These are phyloP conservation scores for Cicer pinnatifidum DNA, from an alignment of 306 rosid species.

Conservation along the genomic window DNA sequence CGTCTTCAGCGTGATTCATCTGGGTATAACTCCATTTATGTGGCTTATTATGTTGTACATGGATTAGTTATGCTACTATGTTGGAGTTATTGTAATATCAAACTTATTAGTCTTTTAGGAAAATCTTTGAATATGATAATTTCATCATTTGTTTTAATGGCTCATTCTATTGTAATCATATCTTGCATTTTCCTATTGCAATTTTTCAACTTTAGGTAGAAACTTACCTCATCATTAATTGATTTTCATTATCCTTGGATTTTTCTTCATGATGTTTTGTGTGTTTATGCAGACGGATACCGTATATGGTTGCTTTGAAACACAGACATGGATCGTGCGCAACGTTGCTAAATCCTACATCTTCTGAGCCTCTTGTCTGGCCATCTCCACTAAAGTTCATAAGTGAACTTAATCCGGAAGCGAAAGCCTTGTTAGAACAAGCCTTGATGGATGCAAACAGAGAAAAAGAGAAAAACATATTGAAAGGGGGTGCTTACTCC, in stretches of 20 bases:
- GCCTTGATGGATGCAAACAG: constrained; percentile 88
- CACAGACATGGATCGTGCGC: constrained; percentile 78
- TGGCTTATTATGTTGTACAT: background rate
- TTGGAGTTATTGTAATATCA: constrained; percentile 7
- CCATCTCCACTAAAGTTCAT: constrained; percentile 94
- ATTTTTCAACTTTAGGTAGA: constrained; percentile 9
- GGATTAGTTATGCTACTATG: constrained; percentile 4
- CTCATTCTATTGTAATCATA: background rate
- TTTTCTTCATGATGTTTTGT: constrained; percentile 25
- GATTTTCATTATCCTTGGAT: constrained; percentile 25
- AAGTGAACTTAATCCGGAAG: constrained; percentile 85
- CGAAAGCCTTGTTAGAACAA: constrained; percentile 82
- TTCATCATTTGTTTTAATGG: constrained; percentile 36
- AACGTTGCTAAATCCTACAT: constrained; percentile 83
- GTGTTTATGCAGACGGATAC: constrained; percentile 74
- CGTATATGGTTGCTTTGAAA: constrained; percentile 81
- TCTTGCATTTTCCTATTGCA: constrained; percentile 26
- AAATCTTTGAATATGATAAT: constrained; percentile 22
- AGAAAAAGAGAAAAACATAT: constrained; percentile 82
- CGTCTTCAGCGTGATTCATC: constrained; percentile 82
- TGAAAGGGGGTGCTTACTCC: constrained; percentile 64
- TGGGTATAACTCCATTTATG: constrained; percentile 56
- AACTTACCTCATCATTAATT: constrained; percentile 13
- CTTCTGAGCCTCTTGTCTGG: constrained; percentile 99
- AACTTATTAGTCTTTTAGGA: background rate